Percentiles rank a stretch among this genome's conserved stretches.
phyloP scores from a whole-genome alignment of 192 early-diverging fungal genomes.

The Rhizophagus clarus region DNA sequence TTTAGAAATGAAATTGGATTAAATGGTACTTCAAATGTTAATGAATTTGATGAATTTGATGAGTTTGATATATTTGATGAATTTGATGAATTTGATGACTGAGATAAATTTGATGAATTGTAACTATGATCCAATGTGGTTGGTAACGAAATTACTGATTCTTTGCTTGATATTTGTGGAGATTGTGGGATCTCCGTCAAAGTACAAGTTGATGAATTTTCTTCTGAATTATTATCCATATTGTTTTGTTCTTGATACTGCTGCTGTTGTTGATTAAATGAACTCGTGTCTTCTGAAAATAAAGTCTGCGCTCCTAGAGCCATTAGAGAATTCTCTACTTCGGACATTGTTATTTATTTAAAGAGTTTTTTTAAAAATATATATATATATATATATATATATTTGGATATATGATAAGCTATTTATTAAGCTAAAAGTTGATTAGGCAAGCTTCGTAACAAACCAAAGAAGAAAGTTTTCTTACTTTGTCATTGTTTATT shows the following conservation, averaged over 20 bases:
- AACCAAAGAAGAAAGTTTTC: too few species aligned
- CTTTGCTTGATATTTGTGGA: not conserved
- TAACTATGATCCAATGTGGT: not conserved
- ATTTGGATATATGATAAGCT: too few species aligned
- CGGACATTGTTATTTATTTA: not conserved
- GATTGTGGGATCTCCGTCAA: not conserved
- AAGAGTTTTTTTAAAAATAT: too few species aligned
- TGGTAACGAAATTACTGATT: not conserved
- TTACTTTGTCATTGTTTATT: too few species aligned
- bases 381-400: too few species aligned
- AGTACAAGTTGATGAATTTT: not conserved
- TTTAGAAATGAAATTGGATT: slow-evolving; percentile 28
- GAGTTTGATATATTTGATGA: too few species aligned
- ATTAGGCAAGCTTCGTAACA: too few species aligned
- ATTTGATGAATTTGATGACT: too few species aligned
- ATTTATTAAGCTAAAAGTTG: too few species aligned
- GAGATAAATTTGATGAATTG: not conserved
- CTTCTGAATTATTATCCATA: not conserved
- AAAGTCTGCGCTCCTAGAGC: not conserved
- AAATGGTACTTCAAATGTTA: not conserved
- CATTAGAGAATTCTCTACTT: not conserved
- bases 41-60: too few species aligned
- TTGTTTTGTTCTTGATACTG: not conserved
- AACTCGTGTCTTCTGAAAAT: not conserved
- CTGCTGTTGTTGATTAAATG: not conserved